phyloP scores from a whole-genome alignment of 306 rosid species.

The Sophora flavescens region DNA sequence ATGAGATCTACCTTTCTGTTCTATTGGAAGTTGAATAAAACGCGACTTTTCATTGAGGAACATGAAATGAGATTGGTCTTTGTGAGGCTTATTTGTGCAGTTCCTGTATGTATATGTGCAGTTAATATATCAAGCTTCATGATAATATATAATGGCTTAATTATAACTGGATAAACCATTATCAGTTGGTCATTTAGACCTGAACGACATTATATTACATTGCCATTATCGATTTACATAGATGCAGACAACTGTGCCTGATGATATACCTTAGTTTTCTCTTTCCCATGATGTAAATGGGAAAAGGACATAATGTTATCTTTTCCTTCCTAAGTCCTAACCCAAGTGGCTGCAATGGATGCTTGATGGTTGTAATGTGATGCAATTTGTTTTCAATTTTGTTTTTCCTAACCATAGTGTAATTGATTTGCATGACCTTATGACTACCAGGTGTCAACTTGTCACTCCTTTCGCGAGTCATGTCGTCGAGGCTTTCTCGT shows the following conservation, averaged over 20 bases:
- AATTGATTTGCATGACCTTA: not conserved
- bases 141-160: not conserved
- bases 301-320: not conserved
- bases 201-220: not conserved
- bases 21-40: not conserved
- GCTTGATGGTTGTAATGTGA: slow-evolving; percentile 16
- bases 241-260: not conserved
- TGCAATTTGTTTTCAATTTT: not conserved
- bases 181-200: slow-evolving; percentile 11
- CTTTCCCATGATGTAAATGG: not conserved
- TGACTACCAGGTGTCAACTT: slow-evolving; percentile 79
- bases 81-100: not conserved
- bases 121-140: not conserved
- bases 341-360: not conserved
- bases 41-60: slow-evolving; percentile 11
- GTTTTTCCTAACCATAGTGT: not conserved
- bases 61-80: slow-evolving; percentile 3
- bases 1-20: not conserved
- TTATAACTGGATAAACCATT: slow-evolving; percentile 1
- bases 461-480: slow-evolving; percentile 93
- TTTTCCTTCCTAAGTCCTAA: not conserved
- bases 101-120: not conserved
- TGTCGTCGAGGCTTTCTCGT: slow-evolving; percentile 97
- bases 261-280: not conserved
- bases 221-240: not conserved